Evolutionary conservation across 2,329 filamentous ascomycete genomes (phyloP).

Genomic region (Botrytis hyacinthi): DNA sequence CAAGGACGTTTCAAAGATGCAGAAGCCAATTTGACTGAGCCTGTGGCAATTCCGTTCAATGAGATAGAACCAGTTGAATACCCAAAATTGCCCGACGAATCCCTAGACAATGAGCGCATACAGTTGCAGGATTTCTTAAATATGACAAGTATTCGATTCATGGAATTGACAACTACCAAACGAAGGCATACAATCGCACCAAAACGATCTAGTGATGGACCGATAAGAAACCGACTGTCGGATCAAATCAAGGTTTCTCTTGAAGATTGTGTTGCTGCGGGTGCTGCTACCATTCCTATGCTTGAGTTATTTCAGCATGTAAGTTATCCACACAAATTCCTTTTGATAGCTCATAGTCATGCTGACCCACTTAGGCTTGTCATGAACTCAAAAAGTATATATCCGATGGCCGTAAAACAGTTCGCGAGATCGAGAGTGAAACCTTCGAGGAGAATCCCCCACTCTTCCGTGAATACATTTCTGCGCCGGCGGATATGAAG

Average conservation of each 20-base stretch:
- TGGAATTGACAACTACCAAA: constrained; percentile 97
- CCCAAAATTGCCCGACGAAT: constrained; percentile 46
- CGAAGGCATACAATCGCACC: constrained; percentile 78
- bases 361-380: constrained; percentile 59
- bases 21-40: constrained; percentile 40
- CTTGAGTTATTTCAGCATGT: constrained; percentile 91
- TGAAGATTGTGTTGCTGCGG: constrained; percentile 80
- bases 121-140: constrained; percentile 90
- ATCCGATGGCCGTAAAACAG: constrained; percentile 83
- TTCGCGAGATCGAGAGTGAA: constrained; percentile 85
- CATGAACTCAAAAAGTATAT: constrained; percentile 97
- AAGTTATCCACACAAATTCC: constrained; percentile 38
- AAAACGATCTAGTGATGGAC: constrained; percentile 41
- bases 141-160: constrained; percentile 95
- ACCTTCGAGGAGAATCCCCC: constrained; percentile 88
- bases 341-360: not conserved
- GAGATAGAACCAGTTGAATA: constrained; percentile 46
- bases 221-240: constrained; percentile 36
- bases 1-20: constrained; percentile 56
- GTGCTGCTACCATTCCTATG: constrained; percentile 88
- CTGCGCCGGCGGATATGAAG: constrained; percentile 78
- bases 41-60: constrained; percentile 45
- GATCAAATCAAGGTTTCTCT: constrained; percentile 51
- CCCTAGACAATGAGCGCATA: constrained; percentile 56
- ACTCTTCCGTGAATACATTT: constrained; percentile 87